These are phyloP conservation scores for Malus orientalis DNA, from an alignment of 306 rosid genomes.

Conservation along the genomic window DNA sequence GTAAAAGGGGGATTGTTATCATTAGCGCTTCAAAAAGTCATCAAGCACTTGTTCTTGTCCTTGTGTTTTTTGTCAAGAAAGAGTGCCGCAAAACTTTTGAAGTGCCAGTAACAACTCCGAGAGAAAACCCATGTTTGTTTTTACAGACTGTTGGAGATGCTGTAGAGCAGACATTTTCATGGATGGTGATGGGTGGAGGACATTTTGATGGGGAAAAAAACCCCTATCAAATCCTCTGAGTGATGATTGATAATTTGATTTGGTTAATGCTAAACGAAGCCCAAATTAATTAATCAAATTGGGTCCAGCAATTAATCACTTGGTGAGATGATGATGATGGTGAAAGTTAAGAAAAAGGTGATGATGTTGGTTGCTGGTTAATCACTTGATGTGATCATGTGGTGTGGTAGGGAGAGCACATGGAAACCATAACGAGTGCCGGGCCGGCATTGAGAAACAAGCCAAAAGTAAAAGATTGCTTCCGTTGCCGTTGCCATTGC, in stretches of 20 bases:
- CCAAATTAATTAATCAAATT: not conserved
- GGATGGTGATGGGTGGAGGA: not conserved
- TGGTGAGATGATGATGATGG: conserved; percentile 18
- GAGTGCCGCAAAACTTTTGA: not conserved
- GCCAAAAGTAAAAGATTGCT: conserved; percentile 42
- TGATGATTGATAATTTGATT: not conserved
- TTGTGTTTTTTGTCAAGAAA: not conserved
- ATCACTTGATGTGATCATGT: conserved; percentile 11
- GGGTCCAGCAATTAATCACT: conserved; percentile 20
- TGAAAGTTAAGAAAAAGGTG: conserved; percentile 23
- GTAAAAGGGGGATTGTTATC: too few relatives aligned
- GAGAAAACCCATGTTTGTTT: not conserved
- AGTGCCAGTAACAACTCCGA: not conserved
- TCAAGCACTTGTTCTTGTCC: too few relatives aligned
- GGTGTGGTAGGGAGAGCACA: conserved; percentile 31
- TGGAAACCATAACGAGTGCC: conserved; percentile 36
- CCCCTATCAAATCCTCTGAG: not conserved
- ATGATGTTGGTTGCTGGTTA: conserved; percentile 42
- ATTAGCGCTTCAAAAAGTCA: too few relatives aligned
- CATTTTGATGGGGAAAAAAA: not conserved
- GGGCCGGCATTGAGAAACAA: conserved; percentile 11
- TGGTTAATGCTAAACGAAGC: conserved; percentile 4
- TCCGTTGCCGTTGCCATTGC: conserved; percentile 28
- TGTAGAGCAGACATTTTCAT: not conserved
- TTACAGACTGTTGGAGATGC: not conserved